Base-by-base conservation (phyloP, 108 stramenopile genomes). In the Nitzschia sp. region DNA sequence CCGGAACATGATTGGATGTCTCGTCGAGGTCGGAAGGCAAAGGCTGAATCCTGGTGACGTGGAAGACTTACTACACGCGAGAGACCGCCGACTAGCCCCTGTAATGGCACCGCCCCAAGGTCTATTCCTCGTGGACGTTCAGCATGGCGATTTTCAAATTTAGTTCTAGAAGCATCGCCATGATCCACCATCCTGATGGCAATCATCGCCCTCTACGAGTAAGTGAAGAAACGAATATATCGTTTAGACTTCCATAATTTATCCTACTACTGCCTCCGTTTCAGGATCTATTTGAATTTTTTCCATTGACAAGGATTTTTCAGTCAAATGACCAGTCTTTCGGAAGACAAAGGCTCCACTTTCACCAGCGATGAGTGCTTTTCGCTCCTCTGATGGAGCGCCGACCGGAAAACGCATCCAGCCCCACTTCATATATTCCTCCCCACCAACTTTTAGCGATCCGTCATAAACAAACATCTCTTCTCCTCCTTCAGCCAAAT, bases 21-120 rank as follows among this genome's bases (percentile, higher is more conserved):
- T 89, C 48, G 83, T 84, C 30, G 77, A 83, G 13, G 92, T 93
- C 16, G 92, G 89, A 5, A 62, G 58, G 61, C 85, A 85, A 8
- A 73, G 65, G 46, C 15, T 93, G 30, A 28, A 25, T 15, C 82
- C 84, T 30, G 57, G 59, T 3, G 75, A 84, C 54, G 77, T 87
- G 1, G 66, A 66, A 58, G 71, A 76, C 1, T 71, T 93, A 52
- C 66, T 93, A 23, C 66, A 82, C 4, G 72, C 75, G 34, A 79
- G 56, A 54, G 62, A 84, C 47, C 74, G 87, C 13, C 25, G 53
- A 19, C 26, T 44, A 56, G 85, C 82, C 30, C 76, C 85, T 1
- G 4, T 60, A n/a, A 90, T 87, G 80, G 92, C 92, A 70, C 92
- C 92, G 34, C 70, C 92, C 0, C 82, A 90, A 53, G 92, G 92